These are phyloP conservation scores for Immersiella caudata DNA, from an alignment of 495 filamentous ascomycete genomes.

Conservation along the genomic window DNA sequence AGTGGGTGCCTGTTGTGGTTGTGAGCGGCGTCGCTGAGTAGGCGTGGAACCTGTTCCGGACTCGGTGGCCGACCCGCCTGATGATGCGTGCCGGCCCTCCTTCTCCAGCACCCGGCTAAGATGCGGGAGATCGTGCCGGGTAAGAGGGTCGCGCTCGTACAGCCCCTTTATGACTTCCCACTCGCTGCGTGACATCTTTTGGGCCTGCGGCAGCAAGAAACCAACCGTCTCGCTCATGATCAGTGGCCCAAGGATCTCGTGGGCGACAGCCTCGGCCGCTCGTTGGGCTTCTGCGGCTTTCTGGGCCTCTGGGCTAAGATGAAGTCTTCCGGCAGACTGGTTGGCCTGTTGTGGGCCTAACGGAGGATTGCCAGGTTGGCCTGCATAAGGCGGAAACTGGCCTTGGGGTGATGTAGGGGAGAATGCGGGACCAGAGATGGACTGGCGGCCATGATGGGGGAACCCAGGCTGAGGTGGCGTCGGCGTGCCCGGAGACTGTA, in stretches of 20 bases:
- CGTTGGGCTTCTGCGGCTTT: conserved; percentile 32
- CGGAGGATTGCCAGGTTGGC: conserved; percentile 23
- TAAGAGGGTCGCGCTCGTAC: conserved; percentile 53
- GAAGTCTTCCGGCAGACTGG: not conserved
- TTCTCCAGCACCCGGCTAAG: conserved; percentile 52
- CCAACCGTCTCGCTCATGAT: conserved; percentile 63
- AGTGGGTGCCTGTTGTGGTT: not conserved
- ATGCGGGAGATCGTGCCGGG: conserved; percentile 51
- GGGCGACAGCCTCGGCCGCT: conserved; percentile 53
- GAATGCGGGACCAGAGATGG: conserved; percentile 48
- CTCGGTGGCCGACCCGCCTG: conserved; percentile 13
- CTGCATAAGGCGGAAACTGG: conserved; percentile 34
- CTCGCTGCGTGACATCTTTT: conserved; percentile 62
- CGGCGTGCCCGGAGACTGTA: conserved; percentile 33
- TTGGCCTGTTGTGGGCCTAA: conserved; percentile 32
- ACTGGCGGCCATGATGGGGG: conserved; percentile 35
- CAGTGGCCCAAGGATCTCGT: conserved; percentile 61
- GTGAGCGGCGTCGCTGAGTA: not conserved
- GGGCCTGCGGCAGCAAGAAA: conserved; percentile 68
- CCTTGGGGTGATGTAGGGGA: conserved; percentile 54
- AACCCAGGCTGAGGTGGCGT: conserved; percentile 28
- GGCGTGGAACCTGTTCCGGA: conserved; percentile 21
- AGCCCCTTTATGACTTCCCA: conserved; percentile 66
- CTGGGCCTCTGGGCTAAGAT: conserved; percentile 25
- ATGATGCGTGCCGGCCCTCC: conserved; percentile 28